Conservation (phyloP, 176 grass and related monocot species). For the Tillandsia leiboldiana region DNA sequence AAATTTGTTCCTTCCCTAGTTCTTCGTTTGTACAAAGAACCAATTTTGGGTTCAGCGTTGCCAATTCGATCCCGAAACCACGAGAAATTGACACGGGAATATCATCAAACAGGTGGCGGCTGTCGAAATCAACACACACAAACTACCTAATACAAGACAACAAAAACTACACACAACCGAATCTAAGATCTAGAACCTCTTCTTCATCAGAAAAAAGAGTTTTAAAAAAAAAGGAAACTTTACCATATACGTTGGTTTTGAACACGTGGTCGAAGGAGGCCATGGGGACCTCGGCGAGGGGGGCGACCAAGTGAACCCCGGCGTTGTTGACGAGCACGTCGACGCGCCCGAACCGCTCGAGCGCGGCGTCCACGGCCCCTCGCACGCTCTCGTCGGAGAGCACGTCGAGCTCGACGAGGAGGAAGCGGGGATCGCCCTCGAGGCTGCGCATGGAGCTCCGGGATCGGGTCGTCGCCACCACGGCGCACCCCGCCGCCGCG, state of each 20-base stretch:
- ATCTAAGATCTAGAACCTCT: not conserved
- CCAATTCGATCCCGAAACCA: too few relatives aligned
- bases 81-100: too few relatives aligned
- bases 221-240: not conserved
- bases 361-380: slow-evolving; percentile 29
- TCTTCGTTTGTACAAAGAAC: too few relatives aligned
- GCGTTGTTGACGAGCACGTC: slow-evolving; percentile 96
- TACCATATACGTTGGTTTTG: slow-evolving; percentile 86
- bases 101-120: too few relatives aligned
- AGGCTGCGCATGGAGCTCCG: slow-evolving; percentile 58
- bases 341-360: slow-evolving; percentile 44
- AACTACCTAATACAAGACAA: not conserved
- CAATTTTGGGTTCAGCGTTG: too few relatives aligned
- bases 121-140: too few relatives aligned
- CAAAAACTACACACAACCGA: not conserved
- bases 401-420: slow-evolving; percentile 58
- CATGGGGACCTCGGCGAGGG: slow-evolving; percentile 73
- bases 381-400: slow-evolving; percentile 41
- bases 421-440: slow-evolving; percentile 35
- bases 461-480: slow-evolving; percentile 73
- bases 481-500: slow-evolving; percentile 50
- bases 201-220: not conserved
- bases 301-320: slow-evolving; percentile 81
- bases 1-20: too few relatives aligned
- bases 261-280: slow-evolving; percentile 49